Conservation (phyloP, 1,284 basidiomycete genomes). For the Leccinum fuscescens region DNA sequence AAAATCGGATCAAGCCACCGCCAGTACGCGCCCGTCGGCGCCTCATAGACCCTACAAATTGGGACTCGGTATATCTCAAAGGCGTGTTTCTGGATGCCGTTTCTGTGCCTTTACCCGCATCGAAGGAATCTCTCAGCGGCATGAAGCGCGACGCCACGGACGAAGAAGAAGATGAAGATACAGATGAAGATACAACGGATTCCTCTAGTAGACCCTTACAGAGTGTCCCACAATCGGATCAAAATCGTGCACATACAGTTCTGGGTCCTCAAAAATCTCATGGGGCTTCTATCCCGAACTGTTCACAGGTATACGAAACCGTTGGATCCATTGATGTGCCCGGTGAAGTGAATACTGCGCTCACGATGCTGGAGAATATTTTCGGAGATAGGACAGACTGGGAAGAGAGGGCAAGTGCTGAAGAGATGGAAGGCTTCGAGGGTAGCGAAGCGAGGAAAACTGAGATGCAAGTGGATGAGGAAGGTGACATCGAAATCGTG, state of each 20-base stretch:
- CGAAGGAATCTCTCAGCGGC: not conserved
- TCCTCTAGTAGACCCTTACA: not conserved
- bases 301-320: slow-evolving; percentile 3
- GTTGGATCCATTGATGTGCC: slow-evolving; percentile 35
- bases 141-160: slow-evolving; percentile 2
- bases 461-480: not conserved
- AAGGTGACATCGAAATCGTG: slow-evolving; percentile 16
- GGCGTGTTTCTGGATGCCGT: slow-evolving; percentile 58
- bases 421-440: slow-evolving; percentile 49
- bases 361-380: slow-evolving; percentile 51
- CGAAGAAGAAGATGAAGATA: slow-evolving; percentile 1
- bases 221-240: not conserved
- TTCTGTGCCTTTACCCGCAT: slow-evolving; percentile 22
- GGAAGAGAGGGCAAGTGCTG: slow-evolving; percentile 55
- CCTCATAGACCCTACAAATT: slow-evolving; percentile 66
- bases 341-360: slow-evolving; percentile 45
- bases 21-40: slow-evolving; percentile 23
- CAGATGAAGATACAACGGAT: not conserved
- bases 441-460: slow-evolving; percentile 3
- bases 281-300: not conserved
- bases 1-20: slow-evolving; percentile 31
- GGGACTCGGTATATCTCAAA: slow-evolving; percentile 63
- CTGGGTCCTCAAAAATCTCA: not conserved
- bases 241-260: not conserved
- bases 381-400: slow-evolving; percentile 49